Evolutionary conservation across 139 green algal genomes (phyloP).

Genomic region (Monoraphidium neglectum): DNA sequence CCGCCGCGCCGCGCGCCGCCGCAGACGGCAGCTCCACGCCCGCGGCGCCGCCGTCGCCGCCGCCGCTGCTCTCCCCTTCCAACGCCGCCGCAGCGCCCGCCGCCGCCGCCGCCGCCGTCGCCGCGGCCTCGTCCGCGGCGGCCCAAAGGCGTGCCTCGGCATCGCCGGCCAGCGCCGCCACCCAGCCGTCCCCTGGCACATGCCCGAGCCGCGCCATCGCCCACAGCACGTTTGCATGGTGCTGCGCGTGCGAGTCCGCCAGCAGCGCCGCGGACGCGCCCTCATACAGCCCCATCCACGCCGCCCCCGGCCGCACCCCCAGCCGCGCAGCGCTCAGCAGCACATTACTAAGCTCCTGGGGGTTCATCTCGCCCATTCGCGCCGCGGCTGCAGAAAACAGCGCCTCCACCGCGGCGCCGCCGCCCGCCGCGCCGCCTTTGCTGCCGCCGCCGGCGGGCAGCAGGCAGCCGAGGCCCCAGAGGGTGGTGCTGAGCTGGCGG

Average conservation of each 20-base stretch:
- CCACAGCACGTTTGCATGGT: conserved; percentile 1
- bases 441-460: background rate
- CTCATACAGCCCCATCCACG: conserved; percentile 12
- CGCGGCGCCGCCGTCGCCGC: no score
- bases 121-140: background rate
- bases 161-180: conserved; percentile 7
- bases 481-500: background rate
- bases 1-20: background rate
- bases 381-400: background rate
- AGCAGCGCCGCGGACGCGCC: background rate
- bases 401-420: background rate
- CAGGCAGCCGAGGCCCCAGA: conserved; percentile 17
- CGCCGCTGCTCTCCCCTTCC: no score
- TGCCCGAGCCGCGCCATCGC: conserved; percentile 5
- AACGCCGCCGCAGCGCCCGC: background rate
- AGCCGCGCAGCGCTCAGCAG: conserved; percentile 7
- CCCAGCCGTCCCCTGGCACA: background rate
- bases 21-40: background rate
- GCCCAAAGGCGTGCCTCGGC: background rate
- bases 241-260: background rate
- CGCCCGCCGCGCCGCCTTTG: background rate
- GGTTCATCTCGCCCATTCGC: background rate
- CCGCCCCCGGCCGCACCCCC: background rate
- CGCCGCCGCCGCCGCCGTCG: background rate
- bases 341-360: background rate